Percentiles rank a stretch among this genome's conserved stretches.
Conservation (phyloP, 495 filamentous ascomycete species). For the Geoglossum glabrum region DNA sequence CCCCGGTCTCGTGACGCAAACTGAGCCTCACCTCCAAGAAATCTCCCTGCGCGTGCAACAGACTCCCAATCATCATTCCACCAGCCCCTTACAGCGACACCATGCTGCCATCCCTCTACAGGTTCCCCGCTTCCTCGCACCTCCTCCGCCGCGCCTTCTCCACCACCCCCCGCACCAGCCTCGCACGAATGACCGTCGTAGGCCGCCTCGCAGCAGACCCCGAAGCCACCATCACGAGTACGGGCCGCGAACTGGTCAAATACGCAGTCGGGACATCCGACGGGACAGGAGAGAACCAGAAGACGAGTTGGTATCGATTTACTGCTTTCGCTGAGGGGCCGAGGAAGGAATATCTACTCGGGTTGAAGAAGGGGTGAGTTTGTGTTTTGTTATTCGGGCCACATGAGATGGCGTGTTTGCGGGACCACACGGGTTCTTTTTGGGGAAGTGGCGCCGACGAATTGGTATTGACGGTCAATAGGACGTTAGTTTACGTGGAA, state of each 20-base stretch:
- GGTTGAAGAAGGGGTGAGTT: constrained; percentile 63
- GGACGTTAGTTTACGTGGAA: background rate
- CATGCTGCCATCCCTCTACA: background rate
- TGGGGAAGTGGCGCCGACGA: background rate
- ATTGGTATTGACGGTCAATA: background rate
- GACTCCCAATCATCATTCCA: too few relatives aligned
- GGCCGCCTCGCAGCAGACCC: constrained; percentile 54
- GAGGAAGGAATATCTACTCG: constrained; percentile 40
- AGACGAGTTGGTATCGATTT: constrained; percentile 62
- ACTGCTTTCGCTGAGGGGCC: constrained; percentile 37
- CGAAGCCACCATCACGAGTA: constrained; percentile 42
- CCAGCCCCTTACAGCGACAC: background rate
- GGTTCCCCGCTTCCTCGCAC: constrained; percentile 22
- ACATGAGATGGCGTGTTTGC: background rate
- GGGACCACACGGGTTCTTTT: background rate
- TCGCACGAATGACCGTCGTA: constrained; percentile 48
- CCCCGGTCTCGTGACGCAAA: too few relatives aligned
- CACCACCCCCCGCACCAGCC: too few relatives aligned
- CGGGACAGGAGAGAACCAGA: constrained; percentile 37
- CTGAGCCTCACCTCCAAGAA: too few relatives aligned
- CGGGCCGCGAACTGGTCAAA: constrained; percentile 43
- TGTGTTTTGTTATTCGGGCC: constrained; percentile 2
- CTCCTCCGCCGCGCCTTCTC: constrained; percentile 31
- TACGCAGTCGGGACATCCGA: constrained; percentile 42
- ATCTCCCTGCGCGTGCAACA: too few relatives aligned